These are phyloP conservation scores for Arthrobotrys musiformis DNA, from an alignment of 2,329 filamentous ascomycete species.

Conservation along the genomic window DNA sequence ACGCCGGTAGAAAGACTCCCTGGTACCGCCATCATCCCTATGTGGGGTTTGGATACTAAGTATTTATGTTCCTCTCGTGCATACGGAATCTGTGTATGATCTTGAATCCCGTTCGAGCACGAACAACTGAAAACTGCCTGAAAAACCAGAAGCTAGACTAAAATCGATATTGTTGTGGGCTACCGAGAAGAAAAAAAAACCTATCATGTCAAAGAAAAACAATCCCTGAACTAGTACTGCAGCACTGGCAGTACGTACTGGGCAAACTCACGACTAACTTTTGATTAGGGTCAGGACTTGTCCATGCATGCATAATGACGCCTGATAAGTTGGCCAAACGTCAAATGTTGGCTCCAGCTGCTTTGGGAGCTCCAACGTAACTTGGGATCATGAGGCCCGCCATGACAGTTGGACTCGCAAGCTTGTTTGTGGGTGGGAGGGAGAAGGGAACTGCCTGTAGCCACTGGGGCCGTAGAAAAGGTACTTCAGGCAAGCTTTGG, in stretches of 20 bases:
- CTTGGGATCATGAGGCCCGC: constrained; percentile 3
- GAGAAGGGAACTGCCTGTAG: not conserved
- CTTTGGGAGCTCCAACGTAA: constrained; percentile 7
- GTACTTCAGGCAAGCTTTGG: constrained; percentile 15
- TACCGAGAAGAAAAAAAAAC: not conserved
- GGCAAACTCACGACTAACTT: constrained; percentile 1
- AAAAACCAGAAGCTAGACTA: constrained; percentile 6
- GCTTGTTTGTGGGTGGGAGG: not conserved
- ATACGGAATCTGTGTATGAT: not conserved
- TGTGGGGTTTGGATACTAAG: constrained; percentile 18
- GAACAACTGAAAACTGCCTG: constrained; percentile 29
- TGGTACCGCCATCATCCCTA: constrained; percentile 5
- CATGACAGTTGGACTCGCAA: not conserved
- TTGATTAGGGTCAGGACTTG: constrained; percentile 1
- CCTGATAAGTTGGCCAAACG: constrained; percentile 14
- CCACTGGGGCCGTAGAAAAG: not conserved
- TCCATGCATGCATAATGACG: constrained; percentile 39
- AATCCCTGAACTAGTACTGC: constrained; percentile 20
- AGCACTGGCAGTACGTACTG: no score
- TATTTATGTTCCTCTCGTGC: constrained; percentile 1
- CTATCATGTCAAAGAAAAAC: not conserved
- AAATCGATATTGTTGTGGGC: not conserved
- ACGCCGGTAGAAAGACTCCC: constrained; percentile 8
- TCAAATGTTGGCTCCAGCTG: not conserved
- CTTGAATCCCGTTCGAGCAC: not conserved